Evolutionary conservation across 371 early-diverging fungal species (phyloP), one percentile per base, ranked within the genome.

Genomic region (Dinochytrium kinnereticum): DNA sequence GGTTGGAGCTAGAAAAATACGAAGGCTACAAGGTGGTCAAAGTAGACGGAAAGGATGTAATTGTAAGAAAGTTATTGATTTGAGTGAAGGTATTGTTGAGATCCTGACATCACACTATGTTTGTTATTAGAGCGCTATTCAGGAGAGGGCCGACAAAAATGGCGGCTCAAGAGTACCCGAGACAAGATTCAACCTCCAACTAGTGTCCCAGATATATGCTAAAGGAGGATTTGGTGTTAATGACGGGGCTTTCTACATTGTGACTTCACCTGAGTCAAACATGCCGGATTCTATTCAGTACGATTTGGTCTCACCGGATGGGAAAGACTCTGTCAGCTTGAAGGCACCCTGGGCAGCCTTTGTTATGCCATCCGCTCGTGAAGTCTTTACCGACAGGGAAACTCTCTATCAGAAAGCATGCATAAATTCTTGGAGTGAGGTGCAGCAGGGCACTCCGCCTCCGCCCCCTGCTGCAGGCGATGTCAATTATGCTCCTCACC

Each of bases 1-100:
- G 66, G 2, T 17, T 66, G 5, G 49, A 38, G 7, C 7, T 44
- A 15, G 5, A 17, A 28, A 66, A 66, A 19, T 66, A 66, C 44
- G 66, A n/a, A 21, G 66, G 66, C 2, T 44, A 66, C 66, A 38
- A 40, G 66, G 44, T 66, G 2, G 66, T 21, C 7, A 66, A 66
- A 26, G 44, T 66, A 26, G 49, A 66, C 44, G 66, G 66, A 38
- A 38, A 66, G 66, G 66, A 66, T 21, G 66, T 44, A 7, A 13
- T 66, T 26, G 66, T 66, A 37, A 51, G 51, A 21, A 10, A 10
- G 7, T 34, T 34, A 13, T 33, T 10, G 61, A 15, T 7, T 61
- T 15, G 10, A 34, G 13, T 17, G 13, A n/a, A n/a, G n/a, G n/a
- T 61, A 7, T 2, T 34, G 36, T 34, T 33, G 15, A 31, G 57